These are phyloP conservation scores for Candida hungchunana DNA, from an alignment of 805 yeast species.

Conservation along the genomic window DNA sequence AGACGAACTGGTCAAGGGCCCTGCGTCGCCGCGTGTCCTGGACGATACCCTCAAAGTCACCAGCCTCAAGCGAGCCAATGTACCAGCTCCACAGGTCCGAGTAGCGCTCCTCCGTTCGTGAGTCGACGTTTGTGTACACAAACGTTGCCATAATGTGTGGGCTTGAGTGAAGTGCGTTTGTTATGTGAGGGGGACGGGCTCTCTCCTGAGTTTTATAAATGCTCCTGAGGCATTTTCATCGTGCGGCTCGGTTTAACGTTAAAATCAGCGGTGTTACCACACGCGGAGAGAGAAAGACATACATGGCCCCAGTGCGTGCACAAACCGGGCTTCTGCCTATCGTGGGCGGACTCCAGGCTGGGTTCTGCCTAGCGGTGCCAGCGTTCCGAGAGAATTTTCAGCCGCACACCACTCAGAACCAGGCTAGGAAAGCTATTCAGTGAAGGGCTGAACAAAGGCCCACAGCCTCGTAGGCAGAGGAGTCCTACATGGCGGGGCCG, in stretches of 20 bases:
- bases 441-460: too few relatives aligned
- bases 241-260: not conserved
- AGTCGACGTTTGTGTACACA: constrained; percentile 14
- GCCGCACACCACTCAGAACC: constrained; percentile 7
- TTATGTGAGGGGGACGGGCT: not conserved
- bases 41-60: constrained; percentile 17
- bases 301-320: constrained; percentile 8
- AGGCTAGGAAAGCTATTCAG: too few relatives aligned
- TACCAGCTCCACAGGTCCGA: constrained; percentile 20
- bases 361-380: not conserved
- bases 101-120: constrained; percentile 11
- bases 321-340: not conserved
- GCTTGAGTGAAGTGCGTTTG: not conserved
- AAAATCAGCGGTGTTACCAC: too few relatives aligned
- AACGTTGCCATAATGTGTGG: constrained; percentile 14
- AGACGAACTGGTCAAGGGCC: constrained; percentile 13
- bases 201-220: too few relatives aligned
- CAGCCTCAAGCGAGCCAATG: constrained; percentile 14
- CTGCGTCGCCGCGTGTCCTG: constrained; percentile 11
- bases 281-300: too few relatives aligned
- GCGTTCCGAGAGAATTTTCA: constrained; percentile 13
- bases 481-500: too few relatives aligned
- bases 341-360: not conserved
- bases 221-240: constrained; percentile 13
- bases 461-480: too few relatives aligned